phyloP scores from a whole-genome alignment of 805 yeast species.

The Ogataea angusta region DNA sequence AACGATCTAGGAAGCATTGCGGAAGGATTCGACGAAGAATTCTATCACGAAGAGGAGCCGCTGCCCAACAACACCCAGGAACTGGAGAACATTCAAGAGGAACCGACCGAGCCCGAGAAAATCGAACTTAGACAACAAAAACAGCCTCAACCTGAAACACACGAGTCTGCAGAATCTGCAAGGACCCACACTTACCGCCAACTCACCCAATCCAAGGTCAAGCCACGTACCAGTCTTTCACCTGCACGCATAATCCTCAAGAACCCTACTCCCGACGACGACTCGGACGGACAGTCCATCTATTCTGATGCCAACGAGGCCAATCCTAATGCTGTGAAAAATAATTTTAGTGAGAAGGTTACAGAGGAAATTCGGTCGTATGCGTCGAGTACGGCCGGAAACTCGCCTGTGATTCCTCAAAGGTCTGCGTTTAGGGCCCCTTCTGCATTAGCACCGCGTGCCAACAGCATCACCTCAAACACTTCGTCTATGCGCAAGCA shows the following conservation, averaged over 20 bases:
- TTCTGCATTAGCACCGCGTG: slow-evolving; percentile 7
- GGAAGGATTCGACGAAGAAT: slow-evolving; percentile 20
- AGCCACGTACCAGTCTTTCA: slow-evolving; percentile 8
- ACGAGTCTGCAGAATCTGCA: slow-evolving; percentile 4
- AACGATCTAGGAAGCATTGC: slow-evolving; percentile 25
- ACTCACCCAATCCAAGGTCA: slow-evolving; percentile 13
- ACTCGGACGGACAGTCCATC: slow-evolving; percentile 20
- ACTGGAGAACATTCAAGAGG: slow-evolving; percentile 26
- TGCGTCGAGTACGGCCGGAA: slow-evolving; percentile 11
- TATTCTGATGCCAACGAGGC: slow-evolving; percentile 29
- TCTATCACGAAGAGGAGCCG: slow-evolving; percentile 14
- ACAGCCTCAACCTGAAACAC: neutral
- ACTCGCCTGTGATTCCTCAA: slow-evolving; percentile 18
- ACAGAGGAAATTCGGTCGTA: slow-evolving; percentile 24
- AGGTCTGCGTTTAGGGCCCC: slow-evolving; percentile 14
- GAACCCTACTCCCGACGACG: slow-evolving; percentile 11
- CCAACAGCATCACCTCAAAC: slow-evolving; percentile 22
- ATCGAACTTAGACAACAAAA: slow-evolving; percentile 1
- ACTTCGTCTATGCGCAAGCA: slow-evolving; percentile 22
- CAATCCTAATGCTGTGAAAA: neutral
- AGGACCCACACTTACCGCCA: slow-evolving; percentile 17
- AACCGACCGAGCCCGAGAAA: slow-evolving; percentile 13
- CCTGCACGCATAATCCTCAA: slow-evolving; percentile 25
- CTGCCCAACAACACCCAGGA: slow-evolving; percentile 3
- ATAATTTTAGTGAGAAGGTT: slow-evolving; percentile 21